Evolutionary conservation across 352 stramenopile species (phyloP), one percentile per base, ranked within the genome.

Genomic region (Albugo laibachii): DNA sequence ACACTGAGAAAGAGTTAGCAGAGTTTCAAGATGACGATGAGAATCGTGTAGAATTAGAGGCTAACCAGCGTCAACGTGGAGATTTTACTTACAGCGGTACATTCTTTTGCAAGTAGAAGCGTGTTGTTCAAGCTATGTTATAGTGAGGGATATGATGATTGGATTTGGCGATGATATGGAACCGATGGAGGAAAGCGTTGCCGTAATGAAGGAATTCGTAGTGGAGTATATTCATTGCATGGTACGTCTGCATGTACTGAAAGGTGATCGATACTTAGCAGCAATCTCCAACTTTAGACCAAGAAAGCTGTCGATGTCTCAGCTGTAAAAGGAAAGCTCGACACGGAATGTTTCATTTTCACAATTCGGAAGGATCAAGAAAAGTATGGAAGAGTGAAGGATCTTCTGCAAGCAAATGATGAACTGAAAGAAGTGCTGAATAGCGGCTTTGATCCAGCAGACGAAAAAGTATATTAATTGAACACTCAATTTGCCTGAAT

Each of bases 71-170:
- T 8, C 3, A 31, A 31, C 24, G 24, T 34, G 78, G 78, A 6
- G 78, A 88, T 49, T 57, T 92, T 34, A 55, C 69, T 11, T 74
- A 92, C 18, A 92, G 71, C 59, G 82, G 78, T 92, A 70, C 49
- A 73, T 80, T 56, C 0, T 16, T 10, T 39, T 44, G 18, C 14
- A 11, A 10, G 14, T 49, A 27, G 11, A 11, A 0, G 0, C 24
- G 11, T 5, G 24, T 13, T 52, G 13, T 49, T 36, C 41, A 27
- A 18, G 27, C 45, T 13, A 34, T 27, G 36, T 41, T 39, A 15
- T 43, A 92, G 79, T 92, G 55, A 92, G 89, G 44, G 71, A 88
- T 50, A 92, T 92, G 79, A 80, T 92, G 55, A 86, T 88, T 47
- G 79, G 79, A 18, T 92, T 92, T 55, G 79, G 79, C 0, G 79